Evolutionary conservation across 805 yeast genomes (phyloP), one percentile per base, ranked within the genome.

Genomic region (Wickerhamiella bombiphila): DNA sequence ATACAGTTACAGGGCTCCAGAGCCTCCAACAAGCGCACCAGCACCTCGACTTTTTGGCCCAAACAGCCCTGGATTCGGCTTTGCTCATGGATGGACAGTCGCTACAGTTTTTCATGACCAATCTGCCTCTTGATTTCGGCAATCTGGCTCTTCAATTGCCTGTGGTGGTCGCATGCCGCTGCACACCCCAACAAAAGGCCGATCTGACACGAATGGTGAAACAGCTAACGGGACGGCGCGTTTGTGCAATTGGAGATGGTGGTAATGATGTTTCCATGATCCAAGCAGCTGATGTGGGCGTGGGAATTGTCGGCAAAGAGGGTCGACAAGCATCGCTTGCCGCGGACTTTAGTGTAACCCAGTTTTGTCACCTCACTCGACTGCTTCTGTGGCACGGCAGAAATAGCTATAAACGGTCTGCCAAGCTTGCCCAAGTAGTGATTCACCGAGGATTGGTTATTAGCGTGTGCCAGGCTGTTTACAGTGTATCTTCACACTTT

Each of bases 211-310:
- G 71, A 19, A 63, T 78, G 45, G 91, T 91, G 45, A 70, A 86
- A 51, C 71, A 70, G 42, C 60, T 72, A 22, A 91, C 97, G 0
- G 81, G 82, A 4, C 82, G 81, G 53, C 65, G 98, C 36, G 96
- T 88, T 2, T 88, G 97, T 47, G 91, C 97, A 53, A 93, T 91
- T 48, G 99, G 99, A 40, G 99, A 91, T 59, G 99, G 99, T 51
- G 99, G 99, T 50, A 91, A 91, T 53, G 99, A 91, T 59, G 99
- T 91, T 24, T 80, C 93, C 50, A 91, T 91, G 99, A 91, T 91
- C 47, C 98, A 91, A 60, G 79, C 93, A 47, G 98, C 99, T 0
- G 95, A 93, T 62, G 95, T 91, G 7, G 99, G 99, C 42, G 94
- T 91, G 21, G 99, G 99, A 40, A 91, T 91, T 47, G 98, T 91